phyloP scores from a whole-genome alignment of 495 filamentous ascomycete genomes.

The Friedmanniomyces simplex region DNA sequence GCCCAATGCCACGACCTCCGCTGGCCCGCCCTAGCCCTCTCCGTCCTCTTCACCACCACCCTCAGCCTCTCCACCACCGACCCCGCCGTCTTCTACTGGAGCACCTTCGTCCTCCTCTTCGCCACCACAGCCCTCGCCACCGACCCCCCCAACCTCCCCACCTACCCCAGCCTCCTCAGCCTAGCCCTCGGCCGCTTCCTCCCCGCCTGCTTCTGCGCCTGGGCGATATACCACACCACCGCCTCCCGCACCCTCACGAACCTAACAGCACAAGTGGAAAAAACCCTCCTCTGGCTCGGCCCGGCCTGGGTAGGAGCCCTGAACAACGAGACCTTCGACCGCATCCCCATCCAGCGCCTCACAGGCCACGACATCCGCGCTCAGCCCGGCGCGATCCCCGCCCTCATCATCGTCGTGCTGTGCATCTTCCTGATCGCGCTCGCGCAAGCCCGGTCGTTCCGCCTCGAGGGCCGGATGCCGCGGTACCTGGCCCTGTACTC shows the following conservation, averaged over 20 bases:
- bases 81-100: constrained; percentile 33
- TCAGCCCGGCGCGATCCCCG: constrained; percentile 35
- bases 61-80: constrained; percentile 35
- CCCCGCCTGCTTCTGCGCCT: constrained; percentile 33
- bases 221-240: constrained; percentile 33
- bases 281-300: constrained; percentile 36
- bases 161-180: constrained; percentile 36
- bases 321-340: constrained; percentile 39
- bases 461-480: constrained; percentile 34
- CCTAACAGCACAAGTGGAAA: constrained; percentile 35
- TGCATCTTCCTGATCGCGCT: constrained; percentile 33
- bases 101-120: constrained; percentile 32
- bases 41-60: constrained; percentile 30
- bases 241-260: constrained; percentile 33
- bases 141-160: constrained; percentile 30
- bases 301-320: constrained; percentile 34
- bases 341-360: constrained; percentile 35
- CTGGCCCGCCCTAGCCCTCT: constrained; percentile 34
- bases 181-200: constrained; percentile 34
- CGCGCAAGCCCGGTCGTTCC: constrained; percentile 34
- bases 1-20: constrained; percentile 33
- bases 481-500: constrained; percentile 48
- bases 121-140: constrained; percentile 36
- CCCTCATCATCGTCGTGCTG: constrained; percentile 32
- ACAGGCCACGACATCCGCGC: constrained; percentile 34